Base-by-base conservation (phyloP, 805 yeast genomes). In the Candida lessepsii region DNA sequence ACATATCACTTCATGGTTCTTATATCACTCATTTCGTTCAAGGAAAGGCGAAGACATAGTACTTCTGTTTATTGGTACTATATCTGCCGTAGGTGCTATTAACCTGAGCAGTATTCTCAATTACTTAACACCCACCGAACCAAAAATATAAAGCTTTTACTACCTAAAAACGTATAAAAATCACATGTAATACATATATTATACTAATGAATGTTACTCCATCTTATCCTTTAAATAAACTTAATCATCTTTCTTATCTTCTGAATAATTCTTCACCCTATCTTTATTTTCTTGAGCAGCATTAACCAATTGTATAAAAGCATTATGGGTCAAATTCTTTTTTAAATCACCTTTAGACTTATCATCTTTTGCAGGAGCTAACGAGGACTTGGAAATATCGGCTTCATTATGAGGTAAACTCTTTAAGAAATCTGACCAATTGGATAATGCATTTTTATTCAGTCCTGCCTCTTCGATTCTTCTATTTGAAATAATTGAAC, bases 261-360 rank as follows among this genome's bases (percentile, higher is more conserved):
- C 37, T 10, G 15, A 18, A 25, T 34, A 34, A 11, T 10, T 17
- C 14, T 16, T 34, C 2, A 60, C 75, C 23, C 73, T 51, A 25
- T 80, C 81, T 54, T 76, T 79, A 51, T 81, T 78, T 39, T 77
- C 69, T 14, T 76, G 67, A 1, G 87, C 91, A 1, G 89, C 81
- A 39, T 68, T 70, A 2, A 84, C 91, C 48, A 84, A 76, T 53
- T 81, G 86, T 18, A 80, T 82, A 61, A 84, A 83, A 4, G 83
- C 76, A 41, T 68, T 67, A n/a, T 73, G 67, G 8, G 76, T 71
- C 39, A 75, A 49, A 13, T 63, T 57, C 10, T 73, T 65, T 53
- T 70, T 70, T 23, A 40, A 38, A 9, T 40, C 24, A 6, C 17
- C 17, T 13, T 35, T 35, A 5, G 23, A 27, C 3, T 37, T 33